Evolutionary conservation across 1,284 basidiomycete species (phyloP).

Genomic region (Marasmius fiardii): DNA sequence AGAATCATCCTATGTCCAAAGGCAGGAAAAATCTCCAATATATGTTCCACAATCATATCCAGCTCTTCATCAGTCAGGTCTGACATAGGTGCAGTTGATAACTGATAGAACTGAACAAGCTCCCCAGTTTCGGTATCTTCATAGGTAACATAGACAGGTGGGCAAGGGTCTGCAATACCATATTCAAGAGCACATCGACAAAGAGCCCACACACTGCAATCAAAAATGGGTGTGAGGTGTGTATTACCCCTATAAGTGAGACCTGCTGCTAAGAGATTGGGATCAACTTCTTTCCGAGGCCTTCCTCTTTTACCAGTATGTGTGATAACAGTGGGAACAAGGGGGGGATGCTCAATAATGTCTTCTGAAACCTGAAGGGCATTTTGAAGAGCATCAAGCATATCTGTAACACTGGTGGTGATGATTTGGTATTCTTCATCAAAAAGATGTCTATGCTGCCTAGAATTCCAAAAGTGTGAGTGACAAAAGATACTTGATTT

Average conservation of each 20-base stretch:
- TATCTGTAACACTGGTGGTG: not conserved
- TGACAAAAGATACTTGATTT: not conserved
- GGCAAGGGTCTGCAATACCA: conserved; percentile 24
- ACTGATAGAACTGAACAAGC: conserved; percentile 12
- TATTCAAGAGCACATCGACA: conserved; percentile 27
- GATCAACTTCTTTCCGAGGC: conserved; percentile 5
- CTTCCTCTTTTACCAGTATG: not conserved
- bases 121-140: conserved; percentile 19
- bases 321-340: not conserved
- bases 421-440: not conserved
- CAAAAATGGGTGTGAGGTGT: conserved; percentile 19
- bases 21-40: conserved; percentile 22
- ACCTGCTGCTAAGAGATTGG: not conserved
- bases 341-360: not conserved
- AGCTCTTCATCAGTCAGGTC: conserved; percentile 24
- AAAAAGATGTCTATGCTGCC: not conserved
- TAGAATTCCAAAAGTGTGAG: not conserved
- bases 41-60: conserved; percentile 21
- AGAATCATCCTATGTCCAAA: conserved; percentile 26
- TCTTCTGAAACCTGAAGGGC: not conserved
- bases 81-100: conserved; percentile 9
- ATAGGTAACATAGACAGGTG: conserved; percentile 24
- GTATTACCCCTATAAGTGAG: not conserved
- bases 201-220: conserved; percentile 23
- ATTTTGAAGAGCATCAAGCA: not conserved